Conservation (phyloP, 306 rosid species). For the Luffa acutangula region DNA sequence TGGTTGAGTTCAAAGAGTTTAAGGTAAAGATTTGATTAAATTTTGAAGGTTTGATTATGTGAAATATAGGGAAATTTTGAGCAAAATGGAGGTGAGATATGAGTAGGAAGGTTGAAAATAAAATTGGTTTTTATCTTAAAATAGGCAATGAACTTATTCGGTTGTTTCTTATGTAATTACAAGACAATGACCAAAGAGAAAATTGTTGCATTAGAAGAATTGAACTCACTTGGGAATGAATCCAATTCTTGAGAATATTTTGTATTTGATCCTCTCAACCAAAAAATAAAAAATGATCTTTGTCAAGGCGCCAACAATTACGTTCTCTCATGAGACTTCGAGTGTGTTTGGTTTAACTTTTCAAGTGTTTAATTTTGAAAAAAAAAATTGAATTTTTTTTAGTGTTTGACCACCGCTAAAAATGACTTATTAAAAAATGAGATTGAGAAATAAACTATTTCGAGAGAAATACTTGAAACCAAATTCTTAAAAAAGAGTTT, state of each 20-base stretch:
- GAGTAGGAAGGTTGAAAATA: not conserved
- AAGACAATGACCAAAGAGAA: not conserved
- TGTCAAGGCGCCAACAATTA: not conserved
- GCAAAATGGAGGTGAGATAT: not conserved
- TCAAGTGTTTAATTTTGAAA: too few species aligned
- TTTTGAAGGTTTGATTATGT: not conserved
- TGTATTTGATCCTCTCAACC: not conserved
- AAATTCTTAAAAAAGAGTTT: too few species aligned
- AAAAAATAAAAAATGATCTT: not conserved
- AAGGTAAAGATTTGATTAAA: not conserved
- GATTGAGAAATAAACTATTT: too few species aligned
- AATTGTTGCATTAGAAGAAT: not conserved
- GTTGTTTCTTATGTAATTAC: not conserved
- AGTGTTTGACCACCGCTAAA: too few species aligned
- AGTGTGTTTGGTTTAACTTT: too few species aligned
- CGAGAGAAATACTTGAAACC: too few species aligned
- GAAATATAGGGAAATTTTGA: not conserved
- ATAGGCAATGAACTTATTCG: not conserved
- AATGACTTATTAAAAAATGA: too few species aligned
- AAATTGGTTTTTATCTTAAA: not conserved
- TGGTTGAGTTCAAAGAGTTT: not conserved
- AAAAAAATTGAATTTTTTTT: too few species aligned
- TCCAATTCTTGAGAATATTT: not conserved
- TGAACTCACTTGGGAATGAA: not conserved
- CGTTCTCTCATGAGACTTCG: not conserved